Conservation (phyloP, 2,329 filamentous ascomycete genomes). For the Paecilomyces sp. region DNA sequence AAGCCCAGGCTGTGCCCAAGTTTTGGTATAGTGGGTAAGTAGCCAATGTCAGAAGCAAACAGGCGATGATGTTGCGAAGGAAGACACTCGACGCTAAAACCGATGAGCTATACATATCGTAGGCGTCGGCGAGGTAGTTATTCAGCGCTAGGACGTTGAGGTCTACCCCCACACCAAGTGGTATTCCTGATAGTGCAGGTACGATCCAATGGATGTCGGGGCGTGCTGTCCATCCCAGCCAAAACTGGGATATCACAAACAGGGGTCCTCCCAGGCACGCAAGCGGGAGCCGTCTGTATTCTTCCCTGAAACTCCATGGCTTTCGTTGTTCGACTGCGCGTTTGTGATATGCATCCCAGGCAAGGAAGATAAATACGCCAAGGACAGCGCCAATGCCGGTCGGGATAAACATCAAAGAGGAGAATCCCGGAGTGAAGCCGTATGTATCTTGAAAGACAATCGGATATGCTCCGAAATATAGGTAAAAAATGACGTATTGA, state of each 20-base stretch:
- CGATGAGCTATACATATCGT: constrained; percentile 56
- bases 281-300: constrained; percentile 56
- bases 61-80: constrained; percentile 45
- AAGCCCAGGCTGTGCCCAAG: constrained; percentile 35
- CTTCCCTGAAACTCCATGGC: constrained; percentile 47
- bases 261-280: constrained; percentile 59
- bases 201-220: constrained; percentile 44
- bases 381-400: constrained; percentile 54
- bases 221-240: constrained; percentile 54
- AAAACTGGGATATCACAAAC: constrained; percentile 29
- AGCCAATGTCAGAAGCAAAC: constrained; percentile 48
- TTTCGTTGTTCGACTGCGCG: constrained; percentile 35
- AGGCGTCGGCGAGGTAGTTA: constrained; percentile 62
- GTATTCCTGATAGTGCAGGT: constrained; percentile 54
- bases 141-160: constrained; percentile 58
- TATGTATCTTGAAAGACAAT: constrained; percentile 50
- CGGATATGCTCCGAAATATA: constrained; percentile 66
- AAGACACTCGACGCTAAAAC: constrained; percentile 48
- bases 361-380: constrained; percentile 53
- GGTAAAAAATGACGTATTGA: constrained; percentile 58
- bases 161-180: constrained; percentile 56
- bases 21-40: constrained; percentile 29
- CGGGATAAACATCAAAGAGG: constrained; percentile 16
- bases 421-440: constrained; percentile 13
- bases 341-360: constrained; percentile 53